Conservation (phyloP, 192 early-diverging fungal species). For the Lobosporangium transversale region DNA sequence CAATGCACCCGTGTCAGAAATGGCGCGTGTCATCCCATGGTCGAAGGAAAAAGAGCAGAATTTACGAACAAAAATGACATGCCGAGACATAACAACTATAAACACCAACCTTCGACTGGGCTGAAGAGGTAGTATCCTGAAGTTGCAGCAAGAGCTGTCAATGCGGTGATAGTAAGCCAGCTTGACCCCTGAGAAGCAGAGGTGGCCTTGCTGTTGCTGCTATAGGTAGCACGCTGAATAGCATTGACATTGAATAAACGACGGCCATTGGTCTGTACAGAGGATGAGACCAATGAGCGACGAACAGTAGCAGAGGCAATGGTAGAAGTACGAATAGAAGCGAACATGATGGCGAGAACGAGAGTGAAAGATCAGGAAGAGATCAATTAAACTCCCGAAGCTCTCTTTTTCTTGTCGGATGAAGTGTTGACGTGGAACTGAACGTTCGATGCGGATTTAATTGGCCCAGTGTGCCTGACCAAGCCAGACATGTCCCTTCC, state of each 20-base stretch:
- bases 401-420: not conserved
- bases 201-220: too few relatives aligned
- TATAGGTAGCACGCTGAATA: slow-evolving; percentile 23
- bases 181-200: slow-evolving; percentile 9
- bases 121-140: slow-evolving; percentile 53
- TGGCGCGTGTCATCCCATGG: too few relatives aligned
- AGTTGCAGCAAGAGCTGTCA: slow-evolving; percentile 43
- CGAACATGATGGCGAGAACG: slow-evolving; percentile 23
- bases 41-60: too few relatives aligned
- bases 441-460: too few relatives aligned
- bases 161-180: slow-evolving; percentile 42
- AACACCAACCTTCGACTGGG: slow-evolving; percentile 51
- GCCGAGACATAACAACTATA: too few relatives aligned
- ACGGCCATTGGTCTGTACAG: slow-evolving; percentile 6
- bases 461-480: too few relatives aligned
- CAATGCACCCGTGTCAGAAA: too few relatives aligned
- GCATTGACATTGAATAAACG: slow-evolving; percentile 30
- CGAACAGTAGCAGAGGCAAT: slow-evolving; percentile 10
- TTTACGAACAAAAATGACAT: too few relatives aligned
- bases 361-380: not conserved
- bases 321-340: slow-evolving; percentile 25
- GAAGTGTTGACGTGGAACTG: too few relatives aligned
- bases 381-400: not conserved
- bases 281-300: slow-evolving; percentile 9
- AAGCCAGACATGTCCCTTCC: too few relatives aligned